Evolutionary conservation across 768 basidiomycete genomes (phyloP), one percentile per base, ranked within the genome.

Genomic region (Pilatotrama ljubarskyi): DNA sequence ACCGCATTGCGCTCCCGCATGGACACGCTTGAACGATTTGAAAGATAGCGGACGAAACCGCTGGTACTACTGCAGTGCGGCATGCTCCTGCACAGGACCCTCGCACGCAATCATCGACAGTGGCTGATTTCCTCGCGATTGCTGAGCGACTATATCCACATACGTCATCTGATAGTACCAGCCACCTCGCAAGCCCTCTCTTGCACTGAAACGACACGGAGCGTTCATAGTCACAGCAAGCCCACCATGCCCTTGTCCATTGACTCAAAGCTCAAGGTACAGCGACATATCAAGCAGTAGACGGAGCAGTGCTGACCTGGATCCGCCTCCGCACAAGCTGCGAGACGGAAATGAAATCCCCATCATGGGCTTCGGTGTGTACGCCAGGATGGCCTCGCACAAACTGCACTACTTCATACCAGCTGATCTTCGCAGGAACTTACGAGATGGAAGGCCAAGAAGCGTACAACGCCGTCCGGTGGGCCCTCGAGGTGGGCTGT

Each of bases 391-490:
- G 8, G 47, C 47, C 50, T 52, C 55, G 35, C n/a, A 48, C 51
- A 37, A 41, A 26, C 51, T 46, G 48, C 44, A 29, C 36, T 10
- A 20, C 24, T 18, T 49, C 48, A 42, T 49, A 14, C 36, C 32
- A 32, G 26, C 15, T n/a, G 32, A 18, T 49, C 26, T 44, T 48
- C 59, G 54, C 59, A 80, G 77, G 84, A 22, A 85, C 84, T 10
- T 89, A 88, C 72, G 85, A 88, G 68, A 77, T 87, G 70, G 74
- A 78, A n/a, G 84, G 84, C 29, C 69, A 75, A 24, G 78, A 82
- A 65, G 83, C 84, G 0, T 84, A 84, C 66, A 69, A 80, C 40
- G 78, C 80, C 43, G 83, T 87, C 17, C 82, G 72, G 26, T 83
- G 78, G 76, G 88, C 87, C 2, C 74, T 89, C 13, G 83, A 89